These are phyloP conservation scores for Kalanchoe fedtschenkoi DNA, from an alignment of 164 flowering plant genomes.

Conservation along the genomic window DNA sequence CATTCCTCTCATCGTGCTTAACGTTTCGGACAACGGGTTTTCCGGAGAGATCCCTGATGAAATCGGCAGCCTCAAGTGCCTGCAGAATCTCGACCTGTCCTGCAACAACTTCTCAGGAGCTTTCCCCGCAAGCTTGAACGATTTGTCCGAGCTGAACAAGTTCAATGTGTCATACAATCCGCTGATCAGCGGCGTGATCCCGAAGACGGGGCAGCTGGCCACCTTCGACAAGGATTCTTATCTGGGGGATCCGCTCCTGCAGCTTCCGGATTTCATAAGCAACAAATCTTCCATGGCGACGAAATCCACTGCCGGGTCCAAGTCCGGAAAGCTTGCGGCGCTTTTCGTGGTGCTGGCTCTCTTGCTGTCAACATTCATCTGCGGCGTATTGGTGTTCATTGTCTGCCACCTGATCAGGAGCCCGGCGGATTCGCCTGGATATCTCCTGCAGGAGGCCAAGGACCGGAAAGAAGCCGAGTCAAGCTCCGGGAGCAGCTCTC, in stretches of 20 bases:
- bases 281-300: background rate
- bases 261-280: conserved; percentile 28
- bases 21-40: conserved; percentile 42
- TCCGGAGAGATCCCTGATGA: conserved; percentile 57
- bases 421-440: conserved; percentile 16
- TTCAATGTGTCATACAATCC: conserved; percentile 83
- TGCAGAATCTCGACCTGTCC: conserved; percentile 75
- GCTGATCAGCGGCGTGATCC: conserved; percentile 48
- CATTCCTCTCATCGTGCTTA: conserved; percentile 56
- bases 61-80: conserved; percentile 45
- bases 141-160: conserved; percentile 54
- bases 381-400: conserved; percentile 24
- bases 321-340: conserved; percentile 10
- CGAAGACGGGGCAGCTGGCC: conserved; percentile 57
- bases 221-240: conserved; percentile 67
- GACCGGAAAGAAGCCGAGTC: conserved; percentile 23
- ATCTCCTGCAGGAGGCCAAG: conserved; percentile 29
- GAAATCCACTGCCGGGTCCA: background rate
- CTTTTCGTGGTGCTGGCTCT: conserved; percentile 25
- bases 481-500: conserved; percentile 39
- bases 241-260: conserved; percentile 56
- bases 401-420: conserved; percentile 18
- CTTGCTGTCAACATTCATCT: conserved; percentile 22
- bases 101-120: conserved; percentile 71
- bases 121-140: conserved; percentile 49